These are phyloP conservation scores for Sordariomycetes sp. DNA, from an alignment of 2,329 filamentous ascomycete species.

Conservation along the genomic window DNA sequence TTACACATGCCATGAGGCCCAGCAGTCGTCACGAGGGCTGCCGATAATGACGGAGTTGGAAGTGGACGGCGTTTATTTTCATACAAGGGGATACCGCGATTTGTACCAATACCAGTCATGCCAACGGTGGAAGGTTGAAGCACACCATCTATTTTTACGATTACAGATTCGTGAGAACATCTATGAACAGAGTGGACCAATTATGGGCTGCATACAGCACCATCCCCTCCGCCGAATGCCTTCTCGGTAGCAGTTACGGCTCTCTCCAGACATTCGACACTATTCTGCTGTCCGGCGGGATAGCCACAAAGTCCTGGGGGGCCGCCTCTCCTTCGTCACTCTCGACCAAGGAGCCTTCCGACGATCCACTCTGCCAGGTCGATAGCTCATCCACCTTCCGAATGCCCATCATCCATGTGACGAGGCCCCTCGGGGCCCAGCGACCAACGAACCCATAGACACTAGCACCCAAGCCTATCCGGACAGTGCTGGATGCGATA, in stretches of 20 bases:
- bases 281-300: conserved; percentile 23
- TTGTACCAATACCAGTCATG: neutral
- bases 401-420: conserved; percentile 92
- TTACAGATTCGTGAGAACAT: neutral
- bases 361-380: conserved; percentile 37
- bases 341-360: conserved; percentile 20
- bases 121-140: neutral
- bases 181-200: neutral
- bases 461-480: conserved; percentile 74
- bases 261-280: conserved; percentile 23
- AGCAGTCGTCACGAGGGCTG: neutral
- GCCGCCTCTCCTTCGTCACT: conserved; percentile 21
- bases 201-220: neutral
- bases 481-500: conserved; percentile 51
- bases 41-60: neutral
- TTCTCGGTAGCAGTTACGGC: conserved; percentile 13
- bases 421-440: conserved; percentile 64
- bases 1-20: neutral
- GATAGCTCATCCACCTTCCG: conserved; percentile 48
- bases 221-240: neutral
- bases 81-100: neutral
- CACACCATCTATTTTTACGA: neutral
- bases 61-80: neutral
- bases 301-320: conserved; percentile 38
- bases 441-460: conserved; percentile 78